Evolutionary conservation across 345 rosid species (phyloP), one percentile per base, ranked within the genome.

Genomic region (Syzygium aqueum): DNA sequence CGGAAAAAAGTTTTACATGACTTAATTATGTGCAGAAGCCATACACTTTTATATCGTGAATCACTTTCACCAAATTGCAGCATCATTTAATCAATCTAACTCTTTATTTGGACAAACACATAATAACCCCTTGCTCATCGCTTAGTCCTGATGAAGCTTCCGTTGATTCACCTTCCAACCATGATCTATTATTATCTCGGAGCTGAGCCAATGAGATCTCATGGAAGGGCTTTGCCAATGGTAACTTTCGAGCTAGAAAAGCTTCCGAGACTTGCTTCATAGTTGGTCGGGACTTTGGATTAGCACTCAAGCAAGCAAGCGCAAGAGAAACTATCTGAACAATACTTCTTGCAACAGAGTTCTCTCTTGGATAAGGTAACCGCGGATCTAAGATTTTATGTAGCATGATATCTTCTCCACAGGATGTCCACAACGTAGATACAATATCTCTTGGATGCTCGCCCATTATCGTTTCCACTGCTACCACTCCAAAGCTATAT

Each of bases 401-500:
- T 9, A 25, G 2, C 52, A 61, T 61, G 37, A 89, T 49, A 25
- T 63, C 23, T 46, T 86, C 46, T 43, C 19, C 14, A 8, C 13
- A 23, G 5, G 28, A 11, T 21, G 87, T 49, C 85, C 12, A 51
- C 8, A 84, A 8, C n/a, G 49, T 13, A 2, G 50, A 30, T 22
- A 88, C 84, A 8, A 89, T 89, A 5, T 88, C 89, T 0, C 86
- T 84, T 0, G 90, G 87, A 85, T 89, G 90, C 37, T 77, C 54
- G 8, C 92, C 90, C 90, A 89, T 85, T 2, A 89, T 51, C 1
- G 82, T 57, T 59, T 91, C 92, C 5, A 91, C 77, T 6, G 77
- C 51, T 51, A 87, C 80, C 7, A 91, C 88, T 11, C 91, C 91
- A 15, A 89, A 89, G 51, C 91, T 91, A 28, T 88, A 91, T 5